Base-by-base conservation (phyloP, 2,329 filamentous ascomycete genomes). In the Anthostomella pinea region DNA sequence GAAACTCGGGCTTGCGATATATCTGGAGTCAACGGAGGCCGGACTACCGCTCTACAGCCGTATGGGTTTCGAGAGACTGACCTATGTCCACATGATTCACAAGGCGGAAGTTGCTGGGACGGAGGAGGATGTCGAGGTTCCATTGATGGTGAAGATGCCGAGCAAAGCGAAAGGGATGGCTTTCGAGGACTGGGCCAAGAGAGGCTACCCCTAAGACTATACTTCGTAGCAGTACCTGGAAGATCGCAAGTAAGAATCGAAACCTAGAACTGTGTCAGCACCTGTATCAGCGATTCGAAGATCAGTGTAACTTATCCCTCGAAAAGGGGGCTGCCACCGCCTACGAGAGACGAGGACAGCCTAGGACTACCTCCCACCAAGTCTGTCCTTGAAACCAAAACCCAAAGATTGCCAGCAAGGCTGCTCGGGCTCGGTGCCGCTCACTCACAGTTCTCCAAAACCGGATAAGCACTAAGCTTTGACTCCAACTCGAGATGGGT, bases 401-500 rank as follows among this genome's bases (percentile, higher is more conserved):
- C 51, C 52, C 55, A 58, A 49, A 50, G 54, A 51, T 56, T 53
- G 13, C 19, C 10, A 25, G 13, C 17, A 23, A 15, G 38, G 38
- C 41, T 35, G 42, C 34, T 33, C 35, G 19, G 28, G 28, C 11
- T 39, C 10, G 26, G 41, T 25, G 17, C 35, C 31, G 36, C 37
- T 36, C 9, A 30, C 41, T 39, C 30, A 55, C 56, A 57, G 52
- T 55, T 39, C 48, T 48, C 48, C 39, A 59, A 58, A 56, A 51
- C 69, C 75, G 70, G 87, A 91, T 86, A 90, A 91, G 87, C 77
- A 74, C 87, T 71, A 88, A 81, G 72, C 87, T 89, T 88, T 94
- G 87, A 94, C 83, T 71, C 85, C 85, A 88, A 89, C 85, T 77
- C 83, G 62, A 79, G 85, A 88, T 87, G 88, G 85, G 86, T 88